Percentiles rank a stretch among this genome's conserved stretches.
Conservation (phyloP, 768 basidiomycete genomes). For the Termitomyces sp. region DNA sequence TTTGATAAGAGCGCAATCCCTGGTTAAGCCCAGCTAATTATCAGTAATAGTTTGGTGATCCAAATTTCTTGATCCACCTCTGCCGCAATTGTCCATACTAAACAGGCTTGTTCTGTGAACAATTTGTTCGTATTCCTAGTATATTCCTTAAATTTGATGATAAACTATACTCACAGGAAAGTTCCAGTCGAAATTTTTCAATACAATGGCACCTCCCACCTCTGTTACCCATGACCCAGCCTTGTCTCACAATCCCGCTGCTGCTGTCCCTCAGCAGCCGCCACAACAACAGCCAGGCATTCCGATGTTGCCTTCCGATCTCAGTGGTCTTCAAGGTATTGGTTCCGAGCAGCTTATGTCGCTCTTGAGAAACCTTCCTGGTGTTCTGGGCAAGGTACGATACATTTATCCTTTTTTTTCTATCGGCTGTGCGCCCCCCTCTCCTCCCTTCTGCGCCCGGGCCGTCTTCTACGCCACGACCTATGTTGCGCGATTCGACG, state of each 20-base stretch:
- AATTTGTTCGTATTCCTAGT: conserved; percentile 1
- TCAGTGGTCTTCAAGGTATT: conserved; percentile 22
- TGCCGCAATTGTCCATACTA: not conserved
- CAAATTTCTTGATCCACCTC: not conserved
- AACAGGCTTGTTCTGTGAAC: not conserved
- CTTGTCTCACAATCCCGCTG: conserved; percentile 27
- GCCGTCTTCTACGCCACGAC: conserved; percentile 4
- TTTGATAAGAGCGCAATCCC: not conserved
- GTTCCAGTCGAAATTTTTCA: not conserved
- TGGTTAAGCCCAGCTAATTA: not conserved
- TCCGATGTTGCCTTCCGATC: conserved; percentile 23
- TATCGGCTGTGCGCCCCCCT: conserved; percentile 1
- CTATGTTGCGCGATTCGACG: conserved; percentile 12
- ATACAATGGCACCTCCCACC: conserved; percentile 31
- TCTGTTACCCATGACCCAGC: conserved; percentile 33
- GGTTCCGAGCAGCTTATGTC: conserved; percentile 55
- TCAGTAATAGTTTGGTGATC: not conserved
- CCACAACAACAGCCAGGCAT: conserved; percentile 18
- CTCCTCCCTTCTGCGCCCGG: not conserved
- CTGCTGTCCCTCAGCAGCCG: conserved; percentile 22
- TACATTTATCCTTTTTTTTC: conserved; percentile 1
- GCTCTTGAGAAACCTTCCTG: conserved; percentile 50
- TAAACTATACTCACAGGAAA: not conserved
- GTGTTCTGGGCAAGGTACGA: conserved; percentile 52
- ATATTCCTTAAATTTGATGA: not conserved